Evolutionary conservation across 1,139 yeast species (phyloP).

Genomic region (Hanseniaspora uvarum): DNA sequence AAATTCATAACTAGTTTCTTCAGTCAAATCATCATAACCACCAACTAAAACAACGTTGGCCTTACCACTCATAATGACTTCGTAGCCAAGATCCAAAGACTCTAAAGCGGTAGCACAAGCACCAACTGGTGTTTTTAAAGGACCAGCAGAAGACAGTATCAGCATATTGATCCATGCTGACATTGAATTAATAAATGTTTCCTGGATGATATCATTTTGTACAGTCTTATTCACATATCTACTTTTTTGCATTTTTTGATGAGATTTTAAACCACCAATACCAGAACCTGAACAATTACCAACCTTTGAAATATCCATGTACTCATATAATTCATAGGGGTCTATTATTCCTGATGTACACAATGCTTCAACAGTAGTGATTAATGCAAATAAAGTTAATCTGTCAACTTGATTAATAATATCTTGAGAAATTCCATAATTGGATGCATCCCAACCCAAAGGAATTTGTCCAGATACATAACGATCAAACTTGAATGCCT

Average conservation of each 20-base stretch:
- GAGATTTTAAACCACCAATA: conserved; percentile 91
- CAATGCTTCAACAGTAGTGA: conserved; percentile 82
- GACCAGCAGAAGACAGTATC: conserved; percentile 88
- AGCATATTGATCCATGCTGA: conserved; percentile 97
- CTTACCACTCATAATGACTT: conserved; percentile 74
- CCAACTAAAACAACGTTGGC: conserved; percentile 89
- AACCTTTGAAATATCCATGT: conserved; percentile 87
- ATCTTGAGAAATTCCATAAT: conserved; percentile 83
- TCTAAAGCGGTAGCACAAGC: conserved; percentile 96
- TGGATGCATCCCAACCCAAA: conserved; percentile 86
- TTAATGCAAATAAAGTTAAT: conserved; percentile 76
- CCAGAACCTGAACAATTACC: conserved; percentile 97
- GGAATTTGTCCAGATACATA: conserved; percentile 95
- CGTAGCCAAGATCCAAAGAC: conserved; percentile 84
- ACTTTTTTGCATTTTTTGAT: conserved; percentile 87
- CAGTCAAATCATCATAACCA: conserved; percentile 95
- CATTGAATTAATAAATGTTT: conserved; percentile 92
- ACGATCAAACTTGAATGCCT: conserved; percentile 83
- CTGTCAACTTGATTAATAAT: conserved; percentile 84
- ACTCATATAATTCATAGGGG: conserved; percentile 90
- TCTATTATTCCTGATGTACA: conserved; percentile 83
- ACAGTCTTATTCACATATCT: conserved; percentile 76
- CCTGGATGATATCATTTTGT: conserved; percentile 87
- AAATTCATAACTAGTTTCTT: conserved; percentile 88
- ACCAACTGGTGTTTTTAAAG: conserved; percentile 93